A percentile compares a stretch with the other conserved stretches of the same genome.
These are phyloP conservation scores for Penicillium lagena DNA, from an alignment of 495 filamentous ascomycete genomes.

Conservation along the genomic window DNA sequence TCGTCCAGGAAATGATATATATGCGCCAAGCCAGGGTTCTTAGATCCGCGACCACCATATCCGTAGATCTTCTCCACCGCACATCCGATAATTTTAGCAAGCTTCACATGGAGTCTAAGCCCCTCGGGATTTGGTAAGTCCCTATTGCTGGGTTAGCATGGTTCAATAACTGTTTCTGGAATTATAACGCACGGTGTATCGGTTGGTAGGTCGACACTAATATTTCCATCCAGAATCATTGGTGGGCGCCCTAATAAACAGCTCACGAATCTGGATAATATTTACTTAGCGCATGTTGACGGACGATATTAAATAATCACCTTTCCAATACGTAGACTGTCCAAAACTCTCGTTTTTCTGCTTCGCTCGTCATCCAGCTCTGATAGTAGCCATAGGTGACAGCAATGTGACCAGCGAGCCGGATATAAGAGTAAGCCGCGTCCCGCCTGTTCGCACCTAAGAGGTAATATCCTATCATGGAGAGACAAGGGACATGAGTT, in stretches of 20 bases:
- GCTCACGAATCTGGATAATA: constrained; percentile 25
- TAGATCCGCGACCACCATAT: constrained; percentile 4
- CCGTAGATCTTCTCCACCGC: constrained; percentile 30
- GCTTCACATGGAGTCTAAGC: constrained; percentile 28
- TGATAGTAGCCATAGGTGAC: constrained; percentile 29
- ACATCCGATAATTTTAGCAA: constrained; percentile 27
- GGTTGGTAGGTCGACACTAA: constrained; percentile 23
- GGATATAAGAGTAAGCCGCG: constrained; percentile 27
- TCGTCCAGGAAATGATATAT: constrained; percentile 15
- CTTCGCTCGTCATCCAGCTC: constrained; percentile 18
- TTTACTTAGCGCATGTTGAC: neutral
- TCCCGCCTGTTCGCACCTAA: constrained; percentile 34
- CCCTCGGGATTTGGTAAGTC: constrained; percentile 25
- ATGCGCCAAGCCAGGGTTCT: neutral
- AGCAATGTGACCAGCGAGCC: constrained; percentile 26
- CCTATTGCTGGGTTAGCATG: neutral
- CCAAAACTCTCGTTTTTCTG: constrained; percentile 32
- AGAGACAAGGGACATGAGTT: constrained; percentile 24
- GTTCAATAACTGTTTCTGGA: neutral
- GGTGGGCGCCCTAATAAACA: constrained; percentile 36
- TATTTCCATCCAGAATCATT: constrained; percentile 24
- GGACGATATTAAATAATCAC: constrained; percentile 8
- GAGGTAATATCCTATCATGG: constrained; percentile 31
- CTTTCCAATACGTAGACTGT: constrained; percentile 35
- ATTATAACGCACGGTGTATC: constrained; percentile 13